Percentiles rank a stretch among this genome's conserved stretches.
Evolutionary conservation across 352 stramenopile species (phyloP).

Genomic region (Blastocystis sp.): DNA sequence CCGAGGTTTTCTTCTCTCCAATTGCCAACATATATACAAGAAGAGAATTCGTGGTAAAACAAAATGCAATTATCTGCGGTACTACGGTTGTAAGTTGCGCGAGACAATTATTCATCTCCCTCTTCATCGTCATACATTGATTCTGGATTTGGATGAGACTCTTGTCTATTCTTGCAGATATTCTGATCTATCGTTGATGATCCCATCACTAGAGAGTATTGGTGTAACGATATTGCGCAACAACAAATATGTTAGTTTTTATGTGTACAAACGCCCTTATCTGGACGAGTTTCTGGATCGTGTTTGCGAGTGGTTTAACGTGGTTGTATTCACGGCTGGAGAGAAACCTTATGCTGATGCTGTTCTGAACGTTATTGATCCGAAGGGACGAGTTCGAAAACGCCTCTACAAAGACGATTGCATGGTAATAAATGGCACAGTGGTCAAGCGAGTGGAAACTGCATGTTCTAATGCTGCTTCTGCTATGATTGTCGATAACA

Average conservation of each 20-base stretch:
- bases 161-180: slow-evolving; percentile 48
- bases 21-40: slow-evolving; percentile 52
- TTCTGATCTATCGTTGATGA: slow-evolving; percentile 35
- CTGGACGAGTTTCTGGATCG: slow-evolving; percentile 29
- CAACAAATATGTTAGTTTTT: slow-evolving; percentile 56
- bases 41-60: slow-evolving; percentile 55
- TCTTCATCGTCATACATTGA: slow-evolving; percentile 15
- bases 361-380: slow-evolving; percentile 57
- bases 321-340: slow-evolving; percentile 40
- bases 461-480: background rate
- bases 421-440: background rate
- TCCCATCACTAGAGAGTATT: slow-evolving; percentile 51
- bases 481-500: slow-evolving; percentile 53
- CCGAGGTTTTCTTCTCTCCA: background rate
- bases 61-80: slow-evolving; percentile 30
- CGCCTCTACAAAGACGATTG: slow-evolving; percentile 44
- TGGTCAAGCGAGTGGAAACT: slow-evolving; percentile 33
- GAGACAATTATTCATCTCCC: background rate
- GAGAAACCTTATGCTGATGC: slow-evolving; percentile 53
- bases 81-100: slow-evolving; percentile 27
- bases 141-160: slow-evolving; percentile 59
- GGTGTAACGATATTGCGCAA: slow-evolving; percentile 48
- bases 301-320: slow-evolving; percentile 48
- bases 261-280: slow-evolving; percentile 53
- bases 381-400: background rate